These are phyloP conservation scores for Scalesia atractyloides DNA, from an alignment of 129 eudicot species.

Conservation along the genomic window DNA sequence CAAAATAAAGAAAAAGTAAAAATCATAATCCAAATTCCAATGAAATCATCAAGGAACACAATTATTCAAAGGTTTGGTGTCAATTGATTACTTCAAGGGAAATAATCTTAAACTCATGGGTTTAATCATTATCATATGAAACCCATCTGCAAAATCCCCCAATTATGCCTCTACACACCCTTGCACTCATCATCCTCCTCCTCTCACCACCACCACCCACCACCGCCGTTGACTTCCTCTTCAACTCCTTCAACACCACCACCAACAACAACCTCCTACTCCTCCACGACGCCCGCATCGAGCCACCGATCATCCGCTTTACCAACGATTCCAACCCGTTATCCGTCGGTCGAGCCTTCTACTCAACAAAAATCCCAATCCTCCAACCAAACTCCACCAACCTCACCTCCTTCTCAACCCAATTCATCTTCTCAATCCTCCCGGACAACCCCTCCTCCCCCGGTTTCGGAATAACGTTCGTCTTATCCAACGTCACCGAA, in stretches of 20 bases:
- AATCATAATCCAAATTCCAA: neutral
- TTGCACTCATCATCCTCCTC: neutral
- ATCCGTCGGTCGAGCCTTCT: too few species aligned
- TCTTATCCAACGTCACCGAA: conserved; percentile 44
- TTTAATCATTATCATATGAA: too few species aligned
- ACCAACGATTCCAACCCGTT: too few species aligned
- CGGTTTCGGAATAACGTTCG: conserved; percentile 68
- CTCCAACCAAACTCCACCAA: neutral
- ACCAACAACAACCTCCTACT: too few species aligned
- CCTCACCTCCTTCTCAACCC: conserved; percentile 55
- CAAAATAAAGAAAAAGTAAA: neutral
- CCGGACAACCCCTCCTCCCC: conserved; percentile 60
- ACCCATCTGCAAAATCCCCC: neutral
- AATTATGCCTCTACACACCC: conserved; percentile 17
- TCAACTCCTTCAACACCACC: too few species aligned
- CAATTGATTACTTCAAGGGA: neutral
- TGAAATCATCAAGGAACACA: neutral
- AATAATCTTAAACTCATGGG: neutral
- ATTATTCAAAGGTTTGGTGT: conserved; percentile 5
- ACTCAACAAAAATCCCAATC: too few species aligned
- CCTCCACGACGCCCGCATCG: too few species aligned
- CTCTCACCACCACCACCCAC: neutral
- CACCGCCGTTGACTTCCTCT: too few species aligned
- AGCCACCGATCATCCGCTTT: too few species aligned
- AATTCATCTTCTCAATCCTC: conserved; percentile 61